Conservation (phyloP, 2,329 filamentous ascomycete genomes). For the Microsporum audouinii region DNA sequence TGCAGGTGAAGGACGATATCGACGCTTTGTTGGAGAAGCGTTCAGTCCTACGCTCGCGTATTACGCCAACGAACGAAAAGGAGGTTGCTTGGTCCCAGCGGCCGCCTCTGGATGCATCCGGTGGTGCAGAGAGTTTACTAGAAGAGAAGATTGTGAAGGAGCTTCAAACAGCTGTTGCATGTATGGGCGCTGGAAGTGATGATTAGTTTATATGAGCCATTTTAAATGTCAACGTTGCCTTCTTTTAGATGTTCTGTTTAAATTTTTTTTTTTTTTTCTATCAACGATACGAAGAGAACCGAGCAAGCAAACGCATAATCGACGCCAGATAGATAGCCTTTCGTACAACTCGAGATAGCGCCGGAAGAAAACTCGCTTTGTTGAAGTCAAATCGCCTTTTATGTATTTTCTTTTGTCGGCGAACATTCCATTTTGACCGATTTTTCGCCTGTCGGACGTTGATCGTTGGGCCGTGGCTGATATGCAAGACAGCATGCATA, state of each 20-base stretch:
- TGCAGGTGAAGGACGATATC: conserved; percentile 63
- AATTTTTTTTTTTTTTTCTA: not conserved
- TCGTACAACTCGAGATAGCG: not conserved
- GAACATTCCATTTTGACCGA: not conserved
- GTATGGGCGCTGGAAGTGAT: conserved; percentile 30
- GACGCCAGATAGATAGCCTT: not conserved
- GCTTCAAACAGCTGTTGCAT: conserved; percentile 44
- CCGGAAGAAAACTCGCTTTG: not conserved
- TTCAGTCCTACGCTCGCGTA: conserved; percentile 56
- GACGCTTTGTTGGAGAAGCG: conserved; percentile 67
- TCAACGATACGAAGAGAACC: not conserved
- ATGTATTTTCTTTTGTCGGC: not conserved
- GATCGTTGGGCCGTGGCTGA: not conserved
- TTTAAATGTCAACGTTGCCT: not conserved
- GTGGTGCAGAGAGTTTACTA: conserved; percentile 50
- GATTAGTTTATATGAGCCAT: conserved; percentile 12
- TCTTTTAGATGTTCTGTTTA: not conserved
- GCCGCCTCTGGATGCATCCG: conserved; percentile 30
- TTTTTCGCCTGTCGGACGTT: not conserved
- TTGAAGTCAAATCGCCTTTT: not conserved
- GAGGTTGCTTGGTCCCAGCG: conserved; percentile 52
- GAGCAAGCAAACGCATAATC: not conserved
- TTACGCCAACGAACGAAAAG: conserved; percentile 60
- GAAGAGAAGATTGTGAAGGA: conserved; percentile 66
- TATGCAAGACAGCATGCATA: not conserved